These are phyloP conservation scores for Zygosaccharomyces siamensis DNA, from an alignment of 805 yeast genomes.

Conservation along the genomic window DNA sequence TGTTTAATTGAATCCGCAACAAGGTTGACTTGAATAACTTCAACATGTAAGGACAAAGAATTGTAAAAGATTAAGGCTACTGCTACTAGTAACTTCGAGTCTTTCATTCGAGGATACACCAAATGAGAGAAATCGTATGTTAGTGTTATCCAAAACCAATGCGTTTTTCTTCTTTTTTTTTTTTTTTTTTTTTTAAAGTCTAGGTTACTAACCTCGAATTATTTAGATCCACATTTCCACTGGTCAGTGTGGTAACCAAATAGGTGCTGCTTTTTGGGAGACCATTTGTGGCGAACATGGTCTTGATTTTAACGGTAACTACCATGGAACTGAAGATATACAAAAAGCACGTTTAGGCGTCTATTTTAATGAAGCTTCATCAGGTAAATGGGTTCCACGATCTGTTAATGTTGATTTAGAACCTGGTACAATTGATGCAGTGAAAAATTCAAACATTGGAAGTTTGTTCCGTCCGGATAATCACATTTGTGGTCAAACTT, in stretches of 20 bases:
- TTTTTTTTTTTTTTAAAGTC: not conserved
- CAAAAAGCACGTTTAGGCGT: constrained; percentile 65
- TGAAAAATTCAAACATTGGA: constrained; percentile 75
- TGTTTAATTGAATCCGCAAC: constrained; percentile 6
- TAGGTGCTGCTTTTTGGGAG: constrained; percentile 94
- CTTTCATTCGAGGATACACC: not conserved
- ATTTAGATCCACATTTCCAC: constrained; percentile 77
- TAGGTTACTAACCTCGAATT: constrained; percentile 11
- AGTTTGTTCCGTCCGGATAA: constrained; percentile 89
- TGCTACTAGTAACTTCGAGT: not conserved
- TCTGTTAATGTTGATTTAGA: constrained; percentile 89
- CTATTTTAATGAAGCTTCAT: constrained; percentile 80
- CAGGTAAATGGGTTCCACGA: constrained; percentile 89
- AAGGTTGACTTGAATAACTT: constrained; percentile 1
- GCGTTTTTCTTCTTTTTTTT: not conserved
- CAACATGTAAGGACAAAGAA: not conserved
- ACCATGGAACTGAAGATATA: constrained; percentile 53
- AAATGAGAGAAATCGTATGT: constrained; percentile 19
- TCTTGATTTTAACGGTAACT: constrained; percentile 67
- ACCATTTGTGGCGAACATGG: constrained; percentile 88
- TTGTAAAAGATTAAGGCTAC: constrained; percentile 1
- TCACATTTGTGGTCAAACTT: constrained; percentile 80
- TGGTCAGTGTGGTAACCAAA: constrained; percentile 99
- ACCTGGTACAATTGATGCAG: constrained; percentile 89
- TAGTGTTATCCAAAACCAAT: not conserved